Conservation (phyloP, 1,284 basidiomycete genomes). For the Ceratobasidium sp. region DNA sequence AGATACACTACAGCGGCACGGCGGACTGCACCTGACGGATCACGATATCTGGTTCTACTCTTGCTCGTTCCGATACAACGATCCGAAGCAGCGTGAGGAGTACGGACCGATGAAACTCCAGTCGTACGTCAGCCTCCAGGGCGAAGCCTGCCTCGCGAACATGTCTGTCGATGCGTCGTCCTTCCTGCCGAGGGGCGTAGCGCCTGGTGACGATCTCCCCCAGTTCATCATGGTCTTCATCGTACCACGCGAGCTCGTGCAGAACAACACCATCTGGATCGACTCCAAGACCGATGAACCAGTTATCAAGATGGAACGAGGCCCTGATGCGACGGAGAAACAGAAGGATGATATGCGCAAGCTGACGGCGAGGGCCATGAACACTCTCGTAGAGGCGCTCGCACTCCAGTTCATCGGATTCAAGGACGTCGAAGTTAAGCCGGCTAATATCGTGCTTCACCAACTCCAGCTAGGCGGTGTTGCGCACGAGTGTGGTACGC, state of each 20-base stretch:
- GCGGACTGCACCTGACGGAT: constrained; percentile 47
- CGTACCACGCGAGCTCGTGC: constrained; percentile 16
- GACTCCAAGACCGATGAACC: constrained; percentile 25
- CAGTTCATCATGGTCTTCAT: constrained; percentile 49
- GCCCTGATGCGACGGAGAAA: neutral
- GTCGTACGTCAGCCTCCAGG: constrained; percentile 40
- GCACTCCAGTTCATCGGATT: constrained; percentile 32
- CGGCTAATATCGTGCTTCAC: neutral
- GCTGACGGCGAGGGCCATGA: constrained; percentile 28
- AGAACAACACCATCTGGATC: constrained; percentile 8
- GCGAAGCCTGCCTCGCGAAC: constrained; percentile 44
- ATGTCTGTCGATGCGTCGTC: constrained; percentile 49
- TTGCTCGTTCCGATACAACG: constrained; percentile 46
- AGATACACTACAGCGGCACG: neutral
- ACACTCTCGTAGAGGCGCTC: constrained; percentile 14
- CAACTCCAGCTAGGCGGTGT: constrained; percentile 41
- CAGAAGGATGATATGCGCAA: neutral
- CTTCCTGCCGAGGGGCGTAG: constrained; percentile 48
- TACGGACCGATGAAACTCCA: constrained; percentile 50
- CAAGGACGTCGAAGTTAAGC: neutral
- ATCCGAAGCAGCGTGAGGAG: constrained; percentile 25
- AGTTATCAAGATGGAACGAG: constrained; percentile 10
- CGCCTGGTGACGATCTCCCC: constrained; percentile 39
- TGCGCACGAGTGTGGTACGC: constrained; percentile 44
- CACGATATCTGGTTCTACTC: constrained; percentile 48